Evolutionary conservation across 2,329 filamentous ascomycete genomes (phyloP).

Genomic region (Xylariaceae sp.): DNA sequence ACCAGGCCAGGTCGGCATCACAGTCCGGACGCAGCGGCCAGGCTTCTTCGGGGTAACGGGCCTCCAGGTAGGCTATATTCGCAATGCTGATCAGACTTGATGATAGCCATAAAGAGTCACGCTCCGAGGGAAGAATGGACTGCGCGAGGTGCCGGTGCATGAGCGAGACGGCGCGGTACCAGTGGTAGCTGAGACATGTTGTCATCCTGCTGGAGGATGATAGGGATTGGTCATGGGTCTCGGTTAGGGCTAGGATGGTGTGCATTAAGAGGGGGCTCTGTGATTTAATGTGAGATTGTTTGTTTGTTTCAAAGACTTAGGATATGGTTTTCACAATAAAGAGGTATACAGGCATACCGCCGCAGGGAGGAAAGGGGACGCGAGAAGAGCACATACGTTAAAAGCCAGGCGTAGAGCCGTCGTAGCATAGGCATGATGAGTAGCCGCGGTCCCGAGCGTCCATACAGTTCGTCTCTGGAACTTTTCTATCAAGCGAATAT

Average conservation of each 20-base stretch:
- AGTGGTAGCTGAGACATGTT: constrained; percentile 4
- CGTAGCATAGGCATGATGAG: constrained; percentile 32
- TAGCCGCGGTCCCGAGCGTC: constrained; percentile 34
- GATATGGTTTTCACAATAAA: no score
- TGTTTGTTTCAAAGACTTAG: no score
- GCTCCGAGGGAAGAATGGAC: constrained; percentile 1
- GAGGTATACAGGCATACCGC: no score
- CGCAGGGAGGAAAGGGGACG: no score
- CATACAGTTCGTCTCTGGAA: constrained; percentile 42
- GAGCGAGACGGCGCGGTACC: constrained; percentile 6
- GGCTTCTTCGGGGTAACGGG: constrained; percentile 28
- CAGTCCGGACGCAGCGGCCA: constrained; percentile 52
- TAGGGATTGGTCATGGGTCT: background rate
- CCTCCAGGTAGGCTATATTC: constrained; percentile 3
- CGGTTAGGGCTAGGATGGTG: constrained; percentile 2
- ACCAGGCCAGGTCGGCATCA: constrained; percentile 51
- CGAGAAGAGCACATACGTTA: no score
- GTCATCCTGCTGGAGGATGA: background rate
- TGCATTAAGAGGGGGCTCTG: constrained; percentile 7
- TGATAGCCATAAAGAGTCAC: constrained; percentile 5
- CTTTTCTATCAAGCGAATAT: constrained; percentile 35
- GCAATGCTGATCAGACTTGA: constrained; percentile 2
- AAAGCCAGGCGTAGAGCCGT: constrained; percentile 19
- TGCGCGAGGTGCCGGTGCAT: constrained; percentile 3
- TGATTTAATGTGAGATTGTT: no score